phyloP scores from a whole-genome alignment of 371 early-diverging fungal species.

The Apophysomyces trapeziformis region DNA sequence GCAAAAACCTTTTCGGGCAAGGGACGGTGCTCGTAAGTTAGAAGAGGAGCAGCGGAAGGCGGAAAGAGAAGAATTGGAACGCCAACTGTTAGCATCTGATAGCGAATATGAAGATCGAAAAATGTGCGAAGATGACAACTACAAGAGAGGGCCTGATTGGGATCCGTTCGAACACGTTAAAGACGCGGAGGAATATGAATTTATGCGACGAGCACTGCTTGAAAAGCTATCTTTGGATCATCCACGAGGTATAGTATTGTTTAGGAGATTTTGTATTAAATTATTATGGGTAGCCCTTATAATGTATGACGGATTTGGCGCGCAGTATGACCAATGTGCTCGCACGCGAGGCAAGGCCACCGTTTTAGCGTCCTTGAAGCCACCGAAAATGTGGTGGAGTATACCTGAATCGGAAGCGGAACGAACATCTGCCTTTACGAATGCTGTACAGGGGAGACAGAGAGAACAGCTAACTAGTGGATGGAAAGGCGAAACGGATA shows the following conservation, averaged over 20 bases:
- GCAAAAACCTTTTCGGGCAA: not conserved
- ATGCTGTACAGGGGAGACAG: not conserved
- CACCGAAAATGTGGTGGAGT: not conserved
- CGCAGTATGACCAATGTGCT: not conserved
- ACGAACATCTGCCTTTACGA: conserved; percentile 37
- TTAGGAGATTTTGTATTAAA: not conserved
- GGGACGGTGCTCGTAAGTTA: not conserved
- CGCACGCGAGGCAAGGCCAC: conserved; percentile 1
- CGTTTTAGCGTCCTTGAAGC: not conserved
- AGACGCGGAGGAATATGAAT: conserved; percentile 49
- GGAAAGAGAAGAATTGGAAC: not conserved
- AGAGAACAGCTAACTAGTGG: not conserved
- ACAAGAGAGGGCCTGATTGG: conserved; percentile 17
- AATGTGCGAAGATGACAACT: conserved; percentile 7
- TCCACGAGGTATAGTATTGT: not conserved
- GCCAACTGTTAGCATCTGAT: not conserved
- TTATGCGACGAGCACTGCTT: conserved; percentile 40
- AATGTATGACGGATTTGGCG: not conserved
- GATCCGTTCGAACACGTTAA: conserved; percentile 39
- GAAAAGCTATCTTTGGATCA: conserved; percentile 8
- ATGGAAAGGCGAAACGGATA: conserved; percentile 47
- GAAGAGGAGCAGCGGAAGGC: conserved; percentile 3
- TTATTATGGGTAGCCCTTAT: not conserved
- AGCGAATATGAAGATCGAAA: not conserved
- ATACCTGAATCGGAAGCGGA: conserved; percentile 11